Conservation (phyloP, 805 yeast species). For the Grigorovia humatica region DNA sequence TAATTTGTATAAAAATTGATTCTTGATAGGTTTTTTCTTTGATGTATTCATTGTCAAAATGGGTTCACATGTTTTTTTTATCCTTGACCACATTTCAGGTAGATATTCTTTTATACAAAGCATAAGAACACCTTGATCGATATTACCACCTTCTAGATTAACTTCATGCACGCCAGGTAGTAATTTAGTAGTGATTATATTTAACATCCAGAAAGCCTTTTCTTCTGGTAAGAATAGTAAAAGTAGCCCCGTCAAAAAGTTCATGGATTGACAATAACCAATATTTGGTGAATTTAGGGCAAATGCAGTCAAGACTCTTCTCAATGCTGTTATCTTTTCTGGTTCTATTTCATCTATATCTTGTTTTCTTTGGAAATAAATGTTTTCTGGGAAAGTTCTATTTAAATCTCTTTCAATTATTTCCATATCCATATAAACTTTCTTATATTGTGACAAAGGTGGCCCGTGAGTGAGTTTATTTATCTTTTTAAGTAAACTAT, state of each 20-base stretch:
- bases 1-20: constrained; percentile 53
- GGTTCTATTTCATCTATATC: constrained; percentile 37
- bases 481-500: constrained; percentile 55
- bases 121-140: constrained; percentile 91
- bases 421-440: constrained; percentile 64
- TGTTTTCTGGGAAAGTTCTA: constrained; percentile 91
- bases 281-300: constrained; percentile 78
- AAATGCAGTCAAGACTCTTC: constrained; percentile 77
- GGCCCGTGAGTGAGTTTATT: constrained; percentile 16
- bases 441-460: constrained; percentile 23
- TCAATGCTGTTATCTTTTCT: constrained; percentile 53
- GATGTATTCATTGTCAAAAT: background rate
- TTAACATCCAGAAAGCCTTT: constrained; percentile 90
- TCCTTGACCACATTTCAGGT: constrained; percentile 66
- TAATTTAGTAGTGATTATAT: constrained; percentile 72
- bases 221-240: constrained; percentile 84
- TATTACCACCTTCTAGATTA: constrained; percentile 84
- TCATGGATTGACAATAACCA: constrained; percentile 93
- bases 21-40: constrained; percentile 7
- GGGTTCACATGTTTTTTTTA: constrained; percentile 20
- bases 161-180: constrained; percentile 88
- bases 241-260: constrained; percentile 81
- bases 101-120: constrained; percentile 73
- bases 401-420: constrained; percentile 89
- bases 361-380: constrained; percentile 52